Evolutionary conservation across 2,329 filamentous ascomycete genomes (phyloP).

Genomic region (Cladophialophora exuberans): DNA sequence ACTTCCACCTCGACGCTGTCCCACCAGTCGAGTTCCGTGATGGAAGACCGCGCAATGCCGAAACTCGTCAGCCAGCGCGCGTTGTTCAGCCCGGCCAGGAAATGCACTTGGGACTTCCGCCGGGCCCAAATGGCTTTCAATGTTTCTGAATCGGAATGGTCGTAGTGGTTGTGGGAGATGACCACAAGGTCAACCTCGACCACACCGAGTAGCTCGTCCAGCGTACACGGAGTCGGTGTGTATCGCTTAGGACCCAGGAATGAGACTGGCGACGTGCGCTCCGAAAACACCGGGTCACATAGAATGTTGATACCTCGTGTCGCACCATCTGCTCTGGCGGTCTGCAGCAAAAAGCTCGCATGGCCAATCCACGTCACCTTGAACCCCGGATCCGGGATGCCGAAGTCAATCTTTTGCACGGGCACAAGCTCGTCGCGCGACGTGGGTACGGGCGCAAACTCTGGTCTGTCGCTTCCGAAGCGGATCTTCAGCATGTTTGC

Average conservation of each 20-base stretch:
- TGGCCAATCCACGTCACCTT: conserved; percentile 58
- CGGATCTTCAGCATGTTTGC: conserved; percentile 42
- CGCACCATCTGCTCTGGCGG: conserved; percentile 29
- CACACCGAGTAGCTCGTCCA: conserved; percentile 52
- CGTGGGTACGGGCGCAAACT: conserved; percentile 50
- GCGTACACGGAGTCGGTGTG: conserved; percentile 53
- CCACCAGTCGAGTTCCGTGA: conserved; percentile 57
- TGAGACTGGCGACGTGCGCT: conserved; percentile 52
- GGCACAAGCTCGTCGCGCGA: conserved; percentile 46
- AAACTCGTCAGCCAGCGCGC: conserved; percentile 28
- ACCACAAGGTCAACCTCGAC: conserved; percentile 51
- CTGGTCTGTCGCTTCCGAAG: conserved; percentile 26
- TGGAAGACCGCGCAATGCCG: conserved; percentile 43
- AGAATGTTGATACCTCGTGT: conserved; percentile 50
- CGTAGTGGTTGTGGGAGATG: conserved; percentile 62
- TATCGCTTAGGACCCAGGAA: conserved; percentile 56
- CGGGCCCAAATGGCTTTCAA: conserved; percentile 45
- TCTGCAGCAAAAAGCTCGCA: conserved; percentile 54
- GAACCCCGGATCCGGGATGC: conserved; percentile 30
- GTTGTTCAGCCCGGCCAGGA: conserved; percentile 47
- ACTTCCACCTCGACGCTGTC: conserved; percentile 43
- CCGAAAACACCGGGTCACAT: conserved; percentile 58
- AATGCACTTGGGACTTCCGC: conserved; percentile 49
- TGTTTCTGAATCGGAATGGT: conserved; percentile 56
- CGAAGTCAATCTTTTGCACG: conserved; percentile 37